Evolutionary conservation across 2,329 filamentous ascomycete species (phyloP).

Genomic region (Trichophyton equinum): DNA sequence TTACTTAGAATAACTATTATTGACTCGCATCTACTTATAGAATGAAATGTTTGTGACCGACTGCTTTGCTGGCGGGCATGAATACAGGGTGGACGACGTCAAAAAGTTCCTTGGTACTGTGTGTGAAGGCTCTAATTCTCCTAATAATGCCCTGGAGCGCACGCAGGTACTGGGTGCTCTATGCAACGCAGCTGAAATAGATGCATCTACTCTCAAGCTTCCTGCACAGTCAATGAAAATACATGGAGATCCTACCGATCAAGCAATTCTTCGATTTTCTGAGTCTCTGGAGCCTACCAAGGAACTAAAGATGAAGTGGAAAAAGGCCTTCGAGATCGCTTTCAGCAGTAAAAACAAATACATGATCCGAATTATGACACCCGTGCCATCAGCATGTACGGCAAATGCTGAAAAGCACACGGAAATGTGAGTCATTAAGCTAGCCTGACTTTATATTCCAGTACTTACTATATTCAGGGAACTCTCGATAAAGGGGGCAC

Average conservation of each 20-base stretch:
- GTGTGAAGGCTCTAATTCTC: conserved; percentile 16
- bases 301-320: conserved; percentile 51
- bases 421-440: conserved; percentile 24
- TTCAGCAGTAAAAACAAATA: conserved; percentile 81
- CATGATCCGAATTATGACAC: conserved; percentile 53
- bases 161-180: conserved; percentile 49
- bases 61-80: conserved; percentile 46
- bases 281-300: conserved; percentile 51
- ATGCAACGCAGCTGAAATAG: conserved; percentile 66
- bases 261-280: conserved; percentile 59
- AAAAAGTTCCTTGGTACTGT: conserved; percentile 29
- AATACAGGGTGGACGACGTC: conserved; percentile 42
- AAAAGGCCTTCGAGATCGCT: conserved; percentile 52
- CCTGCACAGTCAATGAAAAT: conserved; percentile 52
- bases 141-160: conserved; percentile 32
- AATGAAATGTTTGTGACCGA: conserved; percentile 65
- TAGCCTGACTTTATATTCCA: not conserved
- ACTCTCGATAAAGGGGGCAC: conserved; percentile 63
- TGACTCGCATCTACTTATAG: conserved; percentile 21
- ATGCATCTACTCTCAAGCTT: conserved; percentile 48
- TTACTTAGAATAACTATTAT: not conserved
- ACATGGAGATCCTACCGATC: conserved; percentile 64
- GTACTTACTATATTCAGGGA: conserved; percentile 19
- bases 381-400: conserved; percentile 8
- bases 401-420: conserved; percentile 1